phyloP scores from a whole-genome alignment of 2,329 filamentous ascomycete genomes.

The Zymoseptoria pseudotritici region DNA sequence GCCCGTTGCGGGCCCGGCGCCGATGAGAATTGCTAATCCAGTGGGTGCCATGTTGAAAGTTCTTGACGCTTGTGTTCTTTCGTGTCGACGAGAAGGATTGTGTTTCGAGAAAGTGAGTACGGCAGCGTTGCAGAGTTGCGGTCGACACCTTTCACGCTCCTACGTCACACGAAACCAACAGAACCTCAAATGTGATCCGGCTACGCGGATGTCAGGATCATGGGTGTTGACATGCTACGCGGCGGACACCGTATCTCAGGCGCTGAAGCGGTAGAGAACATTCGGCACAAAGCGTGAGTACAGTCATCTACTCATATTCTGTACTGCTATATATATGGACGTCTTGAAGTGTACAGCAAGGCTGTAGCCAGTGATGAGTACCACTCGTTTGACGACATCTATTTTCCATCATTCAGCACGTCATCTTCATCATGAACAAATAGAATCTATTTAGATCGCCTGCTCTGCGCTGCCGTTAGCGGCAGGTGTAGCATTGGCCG shows the following conservation, averaged over 20 bases:
- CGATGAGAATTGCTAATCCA: constrained; percentile 46
- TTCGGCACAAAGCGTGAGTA: not conserved
- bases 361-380: not conserved
- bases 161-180: not conserved
- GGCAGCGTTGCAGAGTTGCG: not conserved
- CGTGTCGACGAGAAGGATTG: not conserved
- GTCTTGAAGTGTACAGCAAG: not conserved
- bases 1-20: constrained; percentile 40
- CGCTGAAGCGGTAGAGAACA: not conserved
- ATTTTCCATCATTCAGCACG: not conserved
- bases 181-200: not conserved
- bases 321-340: not conserved
- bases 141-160: not conserved
- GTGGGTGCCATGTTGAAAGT: constrained; percentile 37
- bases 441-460: constrained; percentile 7
- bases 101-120: not conserved
- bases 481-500: constrained; percentile 2
- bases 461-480: constrained; percentile 12
- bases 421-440: not conserved
- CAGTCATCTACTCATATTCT: not conserved
- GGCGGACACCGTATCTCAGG: no score
- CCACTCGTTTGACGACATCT: not conserved
- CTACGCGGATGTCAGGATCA: not conserved
- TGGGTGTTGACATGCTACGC: not conserved
- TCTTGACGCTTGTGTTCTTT: not conserved